Conservation (phyloP, 2,329 filamentous ascomycete genomes). For the Claviceps sp. region DNA sequence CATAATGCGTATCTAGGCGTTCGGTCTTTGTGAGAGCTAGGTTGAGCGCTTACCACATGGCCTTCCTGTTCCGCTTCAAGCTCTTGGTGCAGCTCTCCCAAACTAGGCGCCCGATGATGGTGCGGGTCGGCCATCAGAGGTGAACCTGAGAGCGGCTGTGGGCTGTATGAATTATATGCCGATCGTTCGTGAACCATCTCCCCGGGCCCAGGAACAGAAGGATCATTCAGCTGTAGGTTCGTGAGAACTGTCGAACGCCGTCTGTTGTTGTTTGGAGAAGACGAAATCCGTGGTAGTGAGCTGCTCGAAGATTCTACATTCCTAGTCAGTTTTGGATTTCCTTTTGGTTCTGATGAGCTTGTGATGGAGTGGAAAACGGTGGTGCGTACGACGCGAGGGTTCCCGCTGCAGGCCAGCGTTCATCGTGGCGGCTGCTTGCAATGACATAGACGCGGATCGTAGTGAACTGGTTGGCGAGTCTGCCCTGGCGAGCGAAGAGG, state of each 20-base stretch:
- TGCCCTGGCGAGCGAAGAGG: slow-evolving; percentile 13
- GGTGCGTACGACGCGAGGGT: slow-evolving; percentile 37
- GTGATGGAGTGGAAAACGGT: neutral
- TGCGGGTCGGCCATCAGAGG: slow-evolving; percentile 39
- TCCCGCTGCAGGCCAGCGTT: slow-evolving; percentile 63
- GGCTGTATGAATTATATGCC: slow-evolving; percentile 22
- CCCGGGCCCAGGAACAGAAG: slow-evolving; percentile 50
- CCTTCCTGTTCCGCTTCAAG: slow-evolving; percentile 68
- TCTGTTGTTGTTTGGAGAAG: slow-evolving; percentile 37
- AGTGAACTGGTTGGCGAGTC: slow-evolving; percentile 48
- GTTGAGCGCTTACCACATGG: slow-evolving; percentile 45
- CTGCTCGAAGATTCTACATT: slow-evolving; percentile 36
- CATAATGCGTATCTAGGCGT: slow-evolving; percentile 5
- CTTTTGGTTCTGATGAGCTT: too few species aligned
- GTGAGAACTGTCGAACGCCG: slow-evolving; percentile 57
- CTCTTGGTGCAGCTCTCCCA: slow-evolving; percentile 68
- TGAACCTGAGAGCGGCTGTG: slow-evolving; percentile 33
- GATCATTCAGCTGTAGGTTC: slow-evolving; percentile 64
- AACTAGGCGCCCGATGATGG: slow-evolving; percentile 54
- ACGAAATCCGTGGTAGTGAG: slow-evolving; percentile 30
- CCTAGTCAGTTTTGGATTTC: slow-evolving; percentile 4
- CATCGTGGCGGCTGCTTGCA: slow-evolving; percentile 64
- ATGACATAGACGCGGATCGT: slow-evolving; percentile 52
- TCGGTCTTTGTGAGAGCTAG: neutral
- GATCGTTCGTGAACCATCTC: slow-evolving; percentile 45